Evolutionary conservation across 2,329 filamentous ascomycete genomes (phyloP).

Genomic region (Penicillium capsulatum): DNA sequence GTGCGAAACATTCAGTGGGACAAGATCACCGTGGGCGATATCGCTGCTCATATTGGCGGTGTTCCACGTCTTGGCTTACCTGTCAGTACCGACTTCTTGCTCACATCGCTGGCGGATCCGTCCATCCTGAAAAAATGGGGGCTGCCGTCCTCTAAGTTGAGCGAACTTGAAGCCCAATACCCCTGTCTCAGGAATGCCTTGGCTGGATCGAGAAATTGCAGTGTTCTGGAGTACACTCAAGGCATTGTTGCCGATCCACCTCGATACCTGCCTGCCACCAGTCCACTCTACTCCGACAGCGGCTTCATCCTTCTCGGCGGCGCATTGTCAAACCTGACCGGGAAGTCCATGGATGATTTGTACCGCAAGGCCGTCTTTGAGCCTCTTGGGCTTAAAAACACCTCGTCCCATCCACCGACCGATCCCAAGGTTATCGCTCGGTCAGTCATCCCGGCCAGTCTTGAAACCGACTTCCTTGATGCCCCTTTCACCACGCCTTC

Average conservation of each 20-base stretch:
- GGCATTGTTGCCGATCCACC: constrained; percentile 35
- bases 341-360: constrained; percentile 39
- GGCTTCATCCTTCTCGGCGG: constrained; percentile 40
- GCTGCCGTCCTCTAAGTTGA: constrained; percentile 29
- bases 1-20: constrained; percentile 42
- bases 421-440: constrained; percentile 12
- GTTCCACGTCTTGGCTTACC: constrained; percentile 31
- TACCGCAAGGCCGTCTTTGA: constrained; percentile 42
- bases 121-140: constrained; percentile 22
- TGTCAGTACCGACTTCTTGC: constrained; percentile 11
- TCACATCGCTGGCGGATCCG: constrained; percentile 1
- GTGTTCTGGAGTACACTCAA: constrained; percentile 26
- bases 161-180: constrained; percentile 8
- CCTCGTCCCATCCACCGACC: constrained; percentile 36
- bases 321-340: constrained; percentile 45
- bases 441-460: constrained; percentile 15
- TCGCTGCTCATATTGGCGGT: constrained; percentile 48
- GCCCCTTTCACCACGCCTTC: constrained; percentile 14
- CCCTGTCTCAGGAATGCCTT: constrained; percentile 8
- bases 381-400: constrained; percentile 43
- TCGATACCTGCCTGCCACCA: constrained; percentile 43
- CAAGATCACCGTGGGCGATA: constrained; percentile 45
- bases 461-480: not conserved
- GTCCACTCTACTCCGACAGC: constrained; percentile 50
- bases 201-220: constrained; percentile 11